Conservation (phyloP, 73 alveolate species). For the Tetrahymena borealis region DNA sequence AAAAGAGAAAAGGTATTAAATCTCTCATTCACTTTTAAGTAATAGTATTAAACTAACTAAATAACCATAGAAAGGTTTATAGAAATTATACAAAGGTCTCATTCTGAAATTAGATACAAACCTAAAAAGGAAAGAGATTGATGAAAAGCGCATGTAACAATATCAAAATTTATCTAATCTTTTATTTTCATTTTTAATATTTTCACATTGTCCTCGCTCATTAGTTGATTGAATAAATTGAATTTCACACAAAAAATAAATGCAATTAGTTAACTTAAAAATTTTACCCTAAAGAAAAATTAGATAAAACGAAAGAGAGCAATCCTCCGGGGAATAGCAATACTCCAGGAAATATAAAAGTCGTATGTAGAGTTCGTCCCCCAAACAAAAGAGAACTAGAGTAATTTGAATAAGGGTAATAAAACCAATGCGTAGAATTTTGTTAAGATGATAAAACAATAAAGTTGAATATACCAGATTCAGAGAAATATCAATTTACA, state of each 20-base stretch:
- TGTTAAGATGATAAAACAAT: background rate
- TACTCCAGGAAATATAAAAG: background rate
- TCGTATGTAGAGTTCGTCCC: background rate
- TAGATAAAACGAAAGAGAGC: background rate
- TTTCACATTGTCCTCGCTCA: background rate
- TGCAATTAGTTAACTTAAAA: background rate
- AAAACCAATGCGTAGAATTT: background rate
- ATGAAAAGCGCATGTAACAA: background rate
- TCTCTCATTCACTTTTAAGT: no score
- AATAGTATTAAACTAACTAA: no score
- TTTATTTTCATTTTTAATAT: background rate
- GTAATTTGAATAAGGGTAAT: background rate
- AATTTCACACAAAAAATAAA: no score
- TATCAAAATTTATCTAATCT: background rate
- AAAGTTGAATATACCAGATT: background rate
- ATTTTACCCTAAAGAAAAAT: background rate
- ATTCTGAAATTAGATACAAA: background rate
- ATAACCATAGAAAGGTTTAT: no score
- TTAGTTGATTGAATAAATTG: background rate
- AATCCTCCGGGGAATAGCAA: background rate
- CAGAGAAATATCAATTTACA: constrained; percentile 52
- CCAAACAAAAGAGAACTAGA: background rate
- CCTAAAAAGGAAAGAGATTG: background rate
- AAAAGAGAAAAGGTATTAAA: background rate
- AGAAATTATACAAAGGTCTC: background rate